These are phyloP conservation scores for Hyaloscypha variabilis DNA, from an alignment of 495 filamentous ascomycete genomes.

Conservation along the genomic window DNA sequence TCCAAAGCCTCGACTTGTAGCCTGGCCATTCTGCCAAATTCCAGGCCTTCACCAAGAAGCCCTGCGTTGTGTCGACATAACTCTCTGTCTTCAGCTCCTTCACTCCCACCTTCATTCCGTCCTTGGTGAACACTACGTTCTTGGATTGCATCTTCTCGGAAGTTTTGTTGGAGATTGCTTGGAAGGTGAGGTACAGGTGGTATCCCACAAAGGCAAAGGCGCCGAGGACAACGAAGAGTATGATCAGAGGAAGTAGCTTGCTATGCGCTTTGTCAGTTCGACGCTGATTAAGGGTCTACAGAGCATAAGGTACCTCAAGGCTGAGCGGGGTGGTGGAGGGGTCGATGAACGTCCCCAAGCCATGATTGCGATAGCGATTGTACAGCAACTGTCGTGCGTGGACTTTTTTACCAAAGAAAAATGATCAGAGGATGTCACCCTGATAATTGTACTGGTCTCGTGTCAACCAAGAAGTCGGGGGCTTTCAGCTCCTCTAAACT, in stretches of 20 bases:
- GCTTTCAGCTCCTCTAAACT: not conserved
- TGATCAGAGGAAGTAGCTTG: conserved; percentile 71
- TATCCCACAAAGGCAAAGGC: conserved; percentile 68
- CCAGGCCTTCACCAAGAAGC: conserved; percentile 80
- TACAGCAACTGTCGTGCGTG: not conserved
- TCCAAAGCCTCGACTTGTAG: conserved; percentile 59
- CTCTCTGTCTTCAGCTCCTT: conserved; percentile 75
- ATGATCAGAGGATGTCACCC: not conserved
- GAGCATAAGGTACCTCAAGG: conserved; percentile 22
- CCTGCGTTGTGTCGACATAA: conserved; percentile 83
- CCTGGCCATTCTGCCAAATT: conserved; percentile 59
- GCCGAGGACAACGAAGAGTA: conserved; percentile 68
- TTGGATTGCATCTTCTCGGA: conserved; percentile 78
- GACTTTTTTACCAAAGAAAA: not conserved
- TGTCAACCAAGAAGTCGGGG: not conserved
- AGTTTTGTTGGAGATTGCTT: conserved; percentile 69
- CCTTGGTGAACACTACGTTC: conserved; percentile 79
- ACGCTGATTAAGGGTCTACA: not conserved
- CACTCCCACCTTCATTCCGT: conserved; percentile 81
- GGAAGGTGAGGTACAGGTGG: conserved; percentile 70
- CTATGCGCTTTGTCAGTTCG: conserved; percentile 26
- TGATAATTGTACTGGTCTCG: not conserved
- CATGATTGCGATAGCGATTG: conserved; percentile 28
- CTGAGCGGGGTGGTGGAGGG: conserved; percentile 31
- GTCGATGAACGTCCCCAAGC: conserved; percentile 32